Base-by-base conservation (phyloP, 768 basidiomycete species). In the Podaxis sp. region DNA sequence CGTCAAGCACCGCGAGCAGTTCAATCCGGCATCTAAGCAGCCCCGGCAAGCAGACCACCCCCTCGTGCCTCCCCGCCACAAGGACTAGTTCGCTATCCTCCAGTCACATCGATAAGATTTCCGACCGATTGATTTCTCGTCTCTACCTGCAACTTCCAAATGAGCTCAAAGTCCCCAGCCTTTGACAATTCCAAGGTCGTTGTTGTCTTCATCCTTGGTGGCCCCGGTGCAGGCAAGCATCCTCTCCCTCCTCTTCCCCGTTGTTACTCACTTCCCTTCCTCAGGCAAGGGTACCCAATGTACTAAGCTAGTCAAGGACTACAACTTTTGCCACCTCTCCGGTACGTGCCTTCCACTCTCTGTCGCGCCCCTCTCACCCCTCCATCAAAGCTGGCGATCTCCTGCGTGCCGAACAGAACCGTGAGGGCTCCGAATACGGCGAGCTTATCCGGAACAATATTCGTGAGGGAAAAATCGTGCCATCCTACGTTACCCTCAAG, bases 221-320 rank as follows among this genome's bases (percentile, higher is more conserved):
- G 97, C 0, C 97, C 97, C 19, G 97, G 97, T 55, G 95, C 95
- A 68, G 96, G 96, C 89, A 65, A 66, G 69, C 57, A 33, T 61
- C 24, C 49, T 9, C 25, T 17, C 25, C 55, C 19, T 47, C 46
- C 33, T 63, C 33, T 19, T 36, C 61, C n/a, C 27, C 12, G 57
- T 64, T 54, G 59, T 51, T 60, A n/a, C 49, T 46, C 51, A 54
- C 33, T 33, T 53, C 52, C 5, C 53, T 36, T 29, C 25, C 13
- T 38, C 66, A 96, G 96, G 96, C 63, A 98, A 98, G 74, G 97
- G 97, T 50, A 98, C 97, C 0, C 97, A 98, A 74, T 98, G 95
- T 71, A 84, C 80, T 25, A 83, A 79, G 57, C 88, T 98, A 55
- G 96, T 98, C 13, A 68, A 87, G 51, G 90, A 92, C 58, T 96